Conservation (phyloP, 495 filamentous ascomycete species). For the Hypomontagnella submonticulosa region DNA sequence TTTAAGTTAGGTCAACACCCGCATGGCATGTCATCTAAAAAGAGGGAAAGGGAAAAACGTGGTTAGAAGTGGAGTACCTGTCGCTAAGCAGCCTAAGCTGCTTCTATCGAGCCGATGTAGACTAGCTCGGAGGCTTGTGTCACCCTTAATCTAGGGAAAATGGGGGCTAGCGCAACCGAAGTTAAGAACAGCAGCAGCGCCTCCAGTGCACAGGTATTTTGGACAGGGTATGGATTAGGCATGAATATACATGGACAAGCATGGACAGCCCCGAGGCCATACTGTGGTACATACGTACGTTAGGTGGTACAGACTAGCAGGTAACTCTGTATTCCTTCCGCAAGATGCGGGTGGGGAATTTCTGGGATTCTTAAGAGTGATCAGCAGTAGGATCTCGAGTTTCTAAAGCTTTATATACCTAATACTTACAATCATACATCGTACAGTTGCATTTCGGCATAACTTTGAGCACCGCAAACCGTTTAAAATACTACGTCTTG, state of each 20-base stretch:
- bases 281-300: too few species aligned
- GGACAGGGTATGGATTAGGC: slow-evolving; percentile 16
- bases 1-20: slow-evolving; percentile 28
- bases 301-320: too few species aligned
- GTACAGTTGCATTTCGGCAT: slow-evolving; percentile 16
- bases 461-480: slow-evolving; percentile 22
- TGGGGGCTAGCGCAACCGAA: too few species aligned
- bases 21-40: slow-evolving; percentile 22
- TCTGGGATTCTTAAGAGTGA: slow-evolving; percentile 1
- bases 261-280: too few species aligned
- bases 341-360: slow-evolving; percentile 18
- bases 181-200: too few species aligned
- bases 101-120: slow-evolving; percentile 23
- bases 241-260: not conserved
- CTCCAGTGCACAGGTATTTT: too few species aligned
- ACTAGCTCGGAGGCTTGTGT: slow-evolving; percentile 30
- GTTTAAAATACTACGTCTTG: slow-evolving; percentile 26
- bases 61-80: slow-evolving; percentile 39
- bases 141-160: slow-evolving; percentile 35
- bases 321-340: slow-evolving; percentile 13
- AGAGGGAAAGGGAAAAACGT: slow-evolving; percentile 31
- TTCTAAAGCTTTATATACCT: not conserved
- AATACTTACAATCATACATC: not conserved
- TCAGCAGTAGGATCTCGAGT: slow-evolving; percentile 1
- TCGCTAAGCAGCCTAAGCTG: slow-evolving; percentile 15